Evolutionary conservation across 2,329 filamentous ascomycete species (phyloP), one percentile per base, ranked within the genome.

Genomic region (Fusarium proliferatum): DNA sequence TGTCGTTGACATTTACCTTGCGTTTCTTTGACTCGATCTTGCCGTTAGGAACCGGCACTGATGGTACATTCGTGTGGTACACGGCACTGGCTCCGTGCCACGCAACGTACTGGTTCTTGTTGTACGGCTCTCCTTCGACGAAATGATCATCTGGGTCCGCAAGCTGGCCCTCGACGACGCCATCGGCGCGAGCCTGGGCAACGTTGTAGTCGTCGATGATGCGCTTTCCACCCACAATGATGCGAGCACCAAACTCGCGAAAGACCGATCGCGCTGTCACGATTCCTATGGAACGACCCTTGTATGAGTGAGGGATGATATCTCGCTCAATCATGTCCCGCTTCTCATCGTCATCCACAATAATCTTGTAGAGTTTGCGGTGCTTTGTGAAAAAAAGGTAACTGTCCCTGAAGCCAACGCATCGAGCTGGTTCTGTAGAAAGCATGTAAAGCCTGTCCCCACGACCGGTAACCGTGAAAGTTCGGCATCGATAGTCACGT

Each of bases 341-440:
- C 86, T 99, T 99, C 83, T 97, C 96, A n/a, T 96, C 93, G 74
- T 99, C 96, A 77, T 95, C 95, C 64, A 98, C 94, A 78, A 99
- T 97, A 79, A 99, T 97, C 86, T 99, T 99, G 89, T 95, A 96
- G 19, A 99, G 92, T 79, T 95, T 92, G 81, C 94, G 93, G 84
- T 99, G 96, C 84, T 98, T 99, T 73, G 96, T 97, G 87, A 99
- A 99, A 88, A 99, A 98, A 33, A 99, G 90, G 80, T 99, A 99
- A 73, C 95, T 98, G 86, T 99, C 96, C 76, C 96, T 90, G 87
- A 99, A 99, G 21, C 96, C 96, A 62, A 97, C 95, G 79, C 96
- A 98, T 74, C 96, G 93, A 30, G 96, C 96, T 9, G 96, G 97
- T 80, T 99, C 96, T 9, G 96, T 99, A 6, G 96, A 98, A 83